Evolutionary conservation across 805 yeast species (phyloP).

Genomic region (Saturnispora quitensis): DNA sequence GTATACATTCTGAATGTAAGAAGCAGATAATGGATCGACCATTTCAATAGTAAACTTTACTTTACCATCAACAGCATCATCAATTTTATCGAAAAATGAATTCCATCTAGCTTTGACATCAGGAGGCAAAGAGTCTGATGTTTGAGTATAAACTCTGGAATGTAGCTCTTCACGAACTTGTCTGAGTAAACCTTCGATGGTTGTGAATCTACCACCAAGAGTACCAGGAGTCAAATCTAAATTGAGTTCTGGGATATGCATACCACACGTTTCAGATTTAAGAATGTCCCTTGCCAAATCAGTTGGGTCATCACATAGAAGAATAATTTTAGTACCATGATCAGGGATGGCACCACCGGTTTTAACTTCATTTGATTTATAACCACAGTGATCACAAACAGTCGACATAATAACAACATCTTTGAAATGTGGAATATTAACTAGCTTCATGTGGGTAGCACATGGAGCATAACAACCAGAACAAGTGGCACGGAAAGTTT

Average conservation of each 20-base stretch:
- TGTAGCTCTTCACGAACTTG: slow-evolving; percentile 89
- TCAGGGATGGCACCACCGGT: slow-evolving; percentile 96
- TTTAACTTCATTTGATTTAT: slow-evolving; percentile 93
- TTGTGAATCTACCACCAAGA: slow-evolving; percentile 95
- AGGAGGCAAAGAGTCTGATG: slow-evolving; percentile 86
- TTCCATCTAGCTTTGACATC: slow-evolving; percentile 78
- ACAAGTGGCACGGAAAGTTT: slow-evolving; percentile 86
- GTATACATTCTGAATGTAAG: slow-evolving; percentile 94
- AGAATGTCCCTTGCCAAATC: slow-evolving; percentile 91
- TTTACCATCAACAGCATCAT: slow-evolving; percentile 75
- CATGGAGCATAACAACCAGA: slow-evolving; percentile 79
- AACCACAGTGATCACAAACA: slow-evolving; percentile 85
- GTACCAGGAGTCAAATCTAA: slow-evolving; percentile 94
- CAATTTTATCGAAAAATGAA: slow-evolving; percentile 60
- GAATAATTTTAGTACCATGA: slow-evolving; percentile 64
- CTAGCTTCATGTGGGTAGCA: slow-evolving; percentile 93
- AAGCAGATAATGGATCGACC: slow-evolving; percentile 93
- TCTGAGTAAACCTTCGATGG: slow-evolving; percentile 83
- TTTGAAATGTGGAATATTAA: slow-evolving; percentile 94
- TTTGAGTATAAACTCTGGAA: slow-evolving; percentile 70
- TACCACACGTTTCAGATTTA: slow-evolving; percentile 88
- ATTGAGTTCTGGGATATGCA: slow-evolving; percentile 77
- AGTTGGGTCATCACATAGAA: slow-evolving; percentile 77
- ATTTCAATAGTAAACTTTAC: slow-evolving; percentile 72
- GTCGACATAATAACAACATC: slow-evolving; percentile 97